phyloP scores from a whole-genome alignment of 2,329 filamentous ascomycete genomes.

The Leptographium galeiforme region DNA sequence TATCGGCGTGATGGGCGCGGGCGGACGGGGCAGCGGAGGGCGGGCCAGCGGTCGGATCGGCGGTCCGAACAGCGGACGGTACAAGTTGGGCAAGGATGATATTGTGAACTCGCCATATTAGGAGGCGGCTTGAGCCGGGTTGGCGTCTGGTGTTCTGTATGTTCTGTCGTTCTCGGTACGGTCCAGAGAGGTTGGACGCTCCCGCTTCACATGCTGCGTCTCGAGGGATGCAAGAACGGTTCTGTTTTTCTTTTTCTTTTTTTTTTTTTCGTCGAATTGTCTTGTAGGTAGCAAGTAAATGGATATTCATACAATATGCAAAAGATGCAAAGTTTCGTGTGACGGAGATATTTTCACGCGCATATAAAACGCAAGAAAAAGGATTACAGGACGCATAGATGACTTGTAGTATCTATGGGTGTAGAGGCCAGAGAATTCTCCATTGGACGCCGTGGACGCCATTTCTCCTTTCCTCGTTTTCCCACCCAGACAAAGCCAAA shows the following conservation, averaged over 20 bases:
- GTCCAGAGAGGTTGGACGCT: too few species aligned
- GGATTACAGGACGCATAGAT: background rate
- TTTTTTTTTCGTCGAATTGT: too few species aligned
- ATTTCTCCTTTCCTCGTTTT: background rate
- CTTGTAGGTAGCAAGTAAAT: too few species aligned
- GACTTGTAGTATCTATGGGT: background rate
- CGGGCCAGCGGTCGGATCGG: constrained; percentile 39
- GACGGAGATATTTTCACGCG: background rate
- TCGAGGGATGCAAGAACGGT: too few species aligned
- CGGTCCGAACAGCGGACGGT: constrained; percentile 42
- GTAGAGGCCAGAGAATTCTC: background rate
- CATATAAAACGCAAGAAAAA: too few species aligned
- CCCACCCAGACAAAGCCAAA: background rate
- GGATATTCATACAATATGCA: too few species aligned
- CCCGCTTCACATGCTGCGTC: too few species aligned
- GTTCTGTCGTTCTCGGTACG: background rate
- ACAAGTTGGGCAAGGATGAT: constrained; percentile 67
- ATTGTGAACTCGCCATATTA: constrained; percentile 63
- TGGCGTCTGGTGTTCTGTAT: background rate
- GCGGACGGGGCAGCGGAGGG: constrained; percentile 16
- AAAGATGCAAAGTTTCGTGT: too few species aligned
- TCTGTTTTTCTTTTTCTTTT: too few species aligned
- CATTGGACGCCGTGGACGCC: background rate
- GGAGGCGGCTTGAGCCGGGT: background rate
- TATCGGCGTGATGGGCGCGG: constrained; percentile 34